Evolutionary conservation across 345 rosid genomes (phyloP), one percentile per base, ranked within the genome.

Genomic region (Laguncularia racemosa): DNA sequence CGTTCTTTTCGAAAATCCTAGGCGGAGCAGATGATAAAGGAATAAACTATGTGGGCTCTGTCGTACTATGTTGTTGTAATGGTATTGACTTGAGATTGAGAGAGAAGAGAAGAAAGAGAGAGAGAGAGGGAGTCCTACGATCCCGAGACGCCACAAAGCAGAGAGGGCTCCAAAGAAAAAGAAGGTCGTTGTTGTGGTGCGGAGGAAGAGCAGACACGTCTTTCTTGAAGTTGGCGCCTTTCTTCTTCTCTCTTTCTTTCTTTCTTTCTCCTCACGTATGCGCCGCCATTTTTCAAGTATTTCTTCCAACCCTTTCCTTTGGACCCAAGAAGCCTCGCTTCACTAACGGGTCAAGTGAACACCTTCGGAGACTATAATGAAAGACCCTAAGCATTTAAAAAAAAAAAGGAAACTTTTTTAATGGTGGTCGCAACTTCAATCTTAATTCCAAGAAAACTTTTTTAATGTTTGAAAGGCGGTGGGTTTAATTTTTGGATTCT

Each of bases 171-270:
- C 10, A 55, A 20, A 20, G 3, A 48, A 14, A 12, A 11, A 14
- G 61, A 71, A 64, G 17, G 28, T 3, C 48, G 40, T 33, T 33
- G 40, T 1, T 33, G 9, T 33, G 40, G 11, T 33, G 9, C 9
- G 11, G 40, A 4, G 11, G 40, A 6, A 7, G 40, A 33, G 11
- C 40, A 5, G 40, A 33, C 10, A 6, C 6, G 9, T 33, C 40
- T 61, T 56, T 60, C 65, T 72, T 12, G 69, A 61, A 62, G 54
- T 71, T 78, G 78, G 82, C 82, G 85, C 88, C 79, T 63, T 64
- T 61, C 58, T 12, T 52, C 21, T 47, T 44, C 65, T 57, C 13
- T 52, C 23, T 47, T 43, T 3, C 26, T 26, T 6, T 19, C 16
- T 4, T 6, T 23, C 28, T 23, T 6, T 23, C 28, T 6, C 28